Evolutionary conservation across 192 early-diverging fungal species (phyloP).

Genomic region (Coemansia erecta): DNA sequence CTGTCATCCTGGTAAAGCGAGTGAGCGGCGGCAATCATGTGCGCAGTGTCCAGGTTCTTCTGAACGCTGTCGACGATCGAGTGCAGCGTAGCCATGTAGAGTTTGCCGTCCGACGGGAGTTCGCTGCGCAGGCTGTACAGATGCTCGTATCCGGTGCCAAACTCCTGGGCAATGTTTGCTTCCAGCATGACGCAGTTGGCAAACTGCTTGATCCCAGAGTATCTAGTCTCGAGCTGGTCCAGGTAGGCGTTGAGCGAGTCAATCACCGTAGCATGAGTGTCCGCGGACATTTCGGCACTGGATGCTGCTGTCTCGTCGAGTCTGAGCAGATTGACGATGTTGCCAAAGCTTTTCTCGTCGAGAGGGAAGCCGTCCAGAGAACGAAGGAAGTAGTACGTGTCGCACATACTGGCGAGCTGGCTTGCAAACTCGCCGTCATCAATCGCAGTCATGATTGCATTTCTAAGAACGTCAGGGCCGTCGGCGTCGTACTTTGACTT

Average conservation of each 20-base stretch:
- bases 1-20: conserved; percentile 12
- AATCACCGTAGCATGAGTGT: conserved; percentile 29
- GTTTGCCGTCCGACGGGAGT: conserved; percentile 34
- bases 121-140: conserved; percentile 34
- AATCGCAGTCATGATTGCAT: conserved; percentile 24
- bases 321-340: conserved; percentile 25
- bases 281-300: not conserved
- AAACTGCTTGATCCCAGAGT: conserved; percentile 43
- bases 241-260: conserved; percentile 29
- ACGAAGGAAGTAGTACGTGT: conserved; percentile 46
- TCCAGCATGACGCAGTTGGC: conserved; percentile 41
- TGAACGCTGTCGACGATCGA: conserved; percentile 28
- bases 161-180: conserved; percentile 42
- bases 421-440: conserved; percentile 15
- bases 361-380: conserved; percentile 27
- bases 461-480: conserved; percentile 24
- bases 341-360: conserved; percentile 21
- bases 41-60: conserved; percentile 18
- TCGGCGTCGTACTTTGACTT: conserved; percentile 25
- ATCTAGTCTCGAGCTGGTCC: conserved; percentile 25
- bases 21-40: conserved; percentile 18
- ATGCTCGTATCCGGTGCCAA: conserved; percentile 27
- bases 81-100: conserved; percentile 40
- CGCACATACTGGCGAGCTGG: conserved; percentile 31
- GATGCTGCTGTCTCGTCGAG: conserved; percentile 9